phyloP scores from a whole-genome alignment of 2,329 filamentous ascomycete genomes.

The Cadophora gregata region DNA sequence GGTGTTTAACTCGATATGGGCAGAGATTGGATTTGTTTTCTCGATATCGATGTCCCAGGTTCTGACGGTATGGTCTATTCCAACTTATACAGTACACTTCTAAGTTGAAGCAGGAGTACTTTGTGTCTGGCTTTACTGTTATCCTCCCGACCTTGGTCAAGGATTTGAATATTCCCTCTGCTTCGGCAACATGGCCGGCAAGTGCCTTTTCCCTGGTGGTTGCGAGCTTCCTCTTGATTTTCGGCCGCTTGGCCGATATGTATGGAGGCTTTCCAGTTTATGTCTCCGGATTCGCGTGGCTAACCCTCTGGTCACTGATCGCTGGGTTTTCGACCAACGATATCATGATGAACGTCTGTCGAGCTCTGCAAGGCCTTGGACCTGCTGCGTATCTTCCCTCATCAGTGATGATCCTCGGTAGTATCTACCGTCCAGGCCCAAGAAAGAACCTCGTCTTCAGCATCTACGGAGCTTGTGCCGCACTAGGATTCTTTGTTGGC shows the following conservation, averaged over 20 bases:
- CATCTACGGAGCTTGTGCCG: slow-evolving; percentile 61
- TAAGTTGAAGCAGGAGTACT: slow-evolving; percentile 57
- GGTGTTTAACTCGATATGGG: slow-evolving; percentile 56
- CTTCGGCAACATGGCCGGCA: slow-evolving; percentile 66
- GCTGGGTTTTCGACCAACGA: slow-evolving; percentile 72
- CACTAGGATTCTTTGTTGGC: slow-evolving; percentile 62
- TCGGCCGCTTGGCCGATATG: slow-evolving; percentile 66
- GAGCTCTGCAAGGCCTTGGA: slow-evolving; percentile 76
- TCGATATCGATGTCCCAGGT: slow-evolving; percentile 65
- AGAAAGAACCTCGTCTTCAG: slow-evolving; percentile 69
- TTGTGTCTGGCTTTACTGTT: slow-evolving; percentile 76
- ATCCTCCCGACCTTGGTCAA: slow-evolving; percentile 69
- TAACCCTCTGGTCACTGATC: slow-evolving; percentile 71
- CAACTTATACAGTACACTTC: neutral
- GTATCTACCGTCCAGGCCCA: slow-evolving; percentile 69
- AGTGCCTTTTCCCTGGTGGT: slow-evolving; percentile 64
- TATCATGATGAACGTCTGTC: slow-evolving; percentile 74
- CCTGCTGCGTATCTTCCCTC: slow-evolving; percentile 74
- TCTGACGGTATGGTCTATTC: slow-evolving; percentile 50
- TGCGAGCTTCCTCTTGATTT: slow-evolving; percentile 64
- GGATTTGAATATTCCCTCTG: slow-evolving; percentile 67
- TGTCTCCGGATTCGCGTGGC: slow-evolving; percentile 65
- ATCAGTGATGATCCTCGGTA: slow-evolving; percentile 69
- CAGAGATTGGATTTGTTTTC: slow-evolving; percentile 65
- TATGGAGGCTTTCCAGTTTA: slow-evolving; percentile 68